Evolutionary conservation across 208 protist genomes (phyloP), one percentile per base, ranked within the genome.

Genomic region (Leishmania lainsoni): DNA sequence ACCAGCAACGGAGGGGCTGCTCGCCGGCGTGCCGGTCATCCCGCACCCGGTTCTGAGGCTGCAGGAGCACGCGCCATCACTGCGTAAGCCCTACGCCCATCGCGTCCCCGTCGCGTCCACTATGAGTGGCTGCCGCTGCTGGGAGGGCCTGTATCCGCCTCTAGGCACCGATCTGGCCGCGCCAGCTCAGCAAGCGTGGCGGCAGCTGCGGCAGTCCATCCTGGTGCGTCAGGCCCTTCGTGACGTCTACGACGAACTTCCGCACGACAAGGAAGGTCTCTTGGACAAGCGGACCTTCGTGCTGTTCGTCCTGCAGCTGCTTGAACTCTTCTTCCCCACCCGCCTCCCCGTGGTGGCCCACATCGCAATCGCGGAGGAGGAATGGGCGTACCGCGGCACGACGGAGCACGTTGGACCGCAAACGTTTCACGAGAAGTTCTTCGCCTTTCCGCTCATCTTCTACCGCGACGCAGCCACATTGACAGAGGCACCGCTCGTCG

Each of bases 371-470:
- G 94, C 94, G 4, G 92, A 95, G 76, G 94, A 97, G 84, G 92
- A 96, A 81, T 97, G 94, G 93, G 75, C 89, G 10, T 97, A 91
- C 81, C 91, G 94, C 49, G 94, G 94, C 65, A 94, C 90, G 20
- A 93, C 87, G 26, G 91, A 96, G 42, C 81, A 93, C 78, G 79
- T 96, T 22, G 77, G 71, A 32, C 95, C 96, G 75, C 89, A 89
- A 45, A 88, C 86, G 35, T 97, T 97, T 73, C 94, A 90, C 85
- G 91, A 95, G 71, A 93, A 94, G 65, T 94, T 96, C 61, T 97
- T 96, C 59, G 75, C 69, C 42, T 92, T 95, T 35, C 93, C 94
- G 5, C 91, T 97, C 74, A 94, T 96, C 56, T 95, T 97, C 77
- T 75, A 89, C 68, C 92, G 94, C 56, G 83, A 95, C 69, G 66